phyloP scores from a whole-genome alignment of 805 yeast genomes.

The Ogataea dorogensis region DNA sequence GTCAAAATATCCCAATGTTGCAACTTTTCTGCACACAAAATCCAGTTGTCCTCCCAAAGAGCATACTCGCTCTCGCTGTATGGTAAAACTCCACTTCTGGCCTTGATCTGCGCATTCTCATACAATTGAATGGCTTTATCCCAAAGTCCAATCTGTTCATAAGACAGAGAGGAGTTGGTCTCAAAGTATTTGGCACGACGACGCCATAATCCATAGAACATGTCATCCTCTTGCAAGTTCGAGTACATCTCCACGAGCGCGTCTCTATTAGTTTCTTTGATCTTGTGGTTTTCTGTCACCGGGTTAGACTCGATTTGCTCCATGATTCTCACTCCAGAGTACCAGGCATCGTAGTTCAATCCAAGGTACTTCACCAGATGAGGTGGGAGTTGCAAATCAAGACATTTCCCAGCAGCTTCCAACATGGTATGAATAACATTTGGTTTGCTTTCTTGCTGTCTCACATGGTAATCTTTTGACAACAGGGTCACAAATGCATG shows the following conservation, averaged over 20 bases:
- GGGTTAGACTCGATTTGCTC: constrained; percentile 58
- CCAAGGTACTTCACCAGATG: constrained; percentile 89
- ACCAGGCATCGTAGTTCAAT: constrained; percentile 86
- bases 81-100: constrained; percentile 91
- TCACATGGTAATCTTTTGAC: constrained; percentile 88
- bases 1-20: constrained; percentile 98
- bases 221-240: constrained; percentile 86
- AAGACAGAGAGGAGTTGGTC: constrained; percentile 88
- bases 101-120: constrained; percentile 95
- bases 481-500: constrained; percentile 73
- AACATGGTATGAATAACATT: constrained; percentile 83
- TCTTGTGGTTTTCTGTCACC: constrained; percentile 61
- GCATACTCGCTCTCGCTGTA: constrained; percentile 94
- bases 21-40: constrained; percentile 90
- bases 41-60: constrained; percentile 99
- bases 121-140: constrained; percentile 90
- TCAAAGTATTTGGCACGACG: constrained; percentile 92
- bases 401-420: constrained; percentile 77
- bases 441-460: constrained; percentile 83
- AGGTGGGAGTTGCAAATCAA: constrained; percentile 82
- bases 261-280: constrained; percentile 83
- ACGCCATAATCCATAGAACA: constrained; percentile 98
- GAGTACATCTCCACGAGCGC: constrained; percentile 89
- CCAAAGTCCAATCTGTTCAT: constrained; percentile 95
- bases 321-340: constrained; percentile 77